Evolutionary conservation across 805 yeast genomes (phyloP).

Genomic region (Candida arabinofermentans): DNA sequence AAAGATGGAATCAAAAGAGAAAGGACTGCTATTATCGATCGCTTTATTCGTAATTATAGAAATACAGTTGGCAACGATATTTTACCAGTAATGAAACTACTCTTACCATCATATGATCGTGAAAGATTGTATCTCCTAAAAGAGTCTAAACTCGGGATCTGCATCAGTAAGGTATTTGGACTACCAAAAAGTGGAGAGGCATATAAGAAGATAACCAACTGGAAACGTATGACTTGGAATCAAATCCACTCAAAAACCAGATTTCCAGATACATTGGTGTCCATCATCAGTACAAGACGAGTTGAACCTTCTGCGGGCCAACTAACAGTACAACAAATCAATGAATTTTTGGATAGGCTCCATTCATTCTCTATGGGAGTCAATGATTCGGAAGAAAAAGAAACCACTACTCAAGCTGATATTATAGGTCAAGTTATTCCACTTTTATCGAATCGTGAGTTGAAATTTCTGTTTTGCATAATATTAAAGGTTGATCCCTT

Average conservation of each 20-base stretch:
- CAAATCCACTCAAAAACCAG: slow-evolving; percentile 33
- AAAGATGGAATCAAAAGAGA: slow-evolving; percentile 8
- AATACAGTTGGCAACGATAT: slow-evolving; percentile 56
- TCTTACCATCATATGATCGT: slow-evolving; percentile 60
- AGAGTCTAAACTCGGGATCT: slow-evolving; percentile 55
- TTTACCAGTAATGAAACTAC: slow-evolving; percentile 60
- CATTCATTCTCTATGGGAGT: slow-evolving; percentile 22
- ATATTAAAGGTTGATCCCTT: slow-evolving; percentile 57
- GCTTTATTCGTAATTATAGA: slow-evolving; percentile 50
- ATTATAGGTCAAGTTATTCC: slow-evolving; percentile 38
- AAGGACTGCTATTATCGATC: slow-evolving; percentile 20
- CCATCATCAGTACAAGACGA: slow-evolving; percentile 48
- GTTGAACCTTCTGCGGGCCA: slow-evolving; percentile 31
- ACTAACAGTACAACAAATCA: slow-evolving; percentile 47
- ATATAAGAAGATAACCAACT: slow-evolving; percentile 42
- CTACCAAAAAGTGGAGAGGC: slow-evolving; percentile 62
- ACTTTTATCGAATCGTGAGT: slow-evolving; percentile 38
- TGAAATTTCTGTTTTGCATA: slow-evolving; percentile 58
- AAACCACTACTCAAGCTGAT: slow-evolving; percentile 1
- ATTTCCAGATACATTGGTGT: slow-evolving; percentile 46
- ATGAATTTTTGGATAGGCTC: slow-evolving; percentile 41
- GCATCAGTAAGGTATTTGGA: slow-evolving; percentile 47
- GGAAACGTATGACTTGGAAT: slow-evolving; percentile 43
- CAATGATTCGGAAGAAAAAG: slow-evolving; percentile 11
- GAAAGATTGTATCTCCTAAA: slow-evolving; percentile 51